These are phyloP conservation scores for Penicillium sp. DNA, from an alignment of 2,329 filamentous ascomycete species.

Conservation along the genomic window DNA sequence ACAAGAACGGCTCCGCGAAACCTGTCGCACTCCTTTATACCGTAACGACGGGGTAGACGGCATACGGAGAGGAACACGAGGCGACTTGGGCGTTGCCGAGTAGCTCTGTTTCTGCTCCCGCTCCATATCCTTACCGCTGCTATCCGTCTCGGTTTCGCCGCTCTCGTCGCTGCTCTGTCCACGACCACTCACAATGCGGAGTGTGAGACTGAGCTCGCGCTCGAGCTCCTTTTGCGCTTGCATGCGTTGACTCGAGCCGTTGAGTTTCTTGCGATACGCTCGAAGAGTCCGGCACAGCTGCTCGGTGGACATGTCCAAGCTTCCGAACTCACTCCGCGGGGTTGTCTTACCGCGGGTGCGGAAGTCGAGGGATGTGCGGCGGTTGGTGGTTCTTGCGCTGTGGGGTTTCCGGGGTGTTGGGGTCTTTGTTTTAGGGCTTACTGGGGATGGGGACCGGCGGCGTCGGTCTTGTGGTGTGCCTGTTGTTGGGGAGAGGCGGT, in stretches of 20 bases:
- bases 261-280: constrained; percentile 58
- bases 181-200: constrained; percentile 34
- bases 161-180: constrained; percentile 29
- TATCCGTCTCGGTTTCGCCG: constrained; percentile 38
- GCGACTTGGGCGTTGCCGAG: constrained; percentile 24
- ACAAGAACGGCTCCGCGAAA: constrained; percentile 34
- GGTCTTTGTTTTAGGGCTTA: constrained; percentile 32
- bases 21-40: constrained; percentile 21
- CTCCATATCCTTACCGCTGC: constrained; percentile 38
- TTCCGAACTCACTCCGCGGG: constrained; percentile 44
- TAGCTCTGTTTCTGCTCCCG: constrained; percentile 26
- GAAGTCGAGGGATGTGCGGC: constrained; percentile 51
- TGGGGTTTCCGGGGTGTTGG: constrained; percentile 28
- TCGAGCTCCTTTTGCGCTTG: constrained; percentile 55
- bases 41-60: constrained; percentile 38
- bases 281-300: constrained; percentile 57
- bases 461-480: constrained; percentile 25
- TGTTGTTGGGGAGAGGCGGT: constrained; percentile 32
- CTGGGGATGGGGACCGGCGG: constrained; percentile 41
- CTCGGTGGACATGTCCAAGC: constrained; percentile 54
- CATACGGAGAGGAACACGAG: constrained; percentile 29
- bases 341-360: constrained; percentile 46
- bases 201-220: constrained; percentile 51
- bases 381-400: constrained; percentile 32
- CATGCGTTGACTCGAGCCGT: constrained; percentile 47